Evolutionary conservation across 257 asterid genomes (phyloP), one percentile per base, ranked within the genome.

Genomic region (Ophiorrhiza pumila): DNA sequence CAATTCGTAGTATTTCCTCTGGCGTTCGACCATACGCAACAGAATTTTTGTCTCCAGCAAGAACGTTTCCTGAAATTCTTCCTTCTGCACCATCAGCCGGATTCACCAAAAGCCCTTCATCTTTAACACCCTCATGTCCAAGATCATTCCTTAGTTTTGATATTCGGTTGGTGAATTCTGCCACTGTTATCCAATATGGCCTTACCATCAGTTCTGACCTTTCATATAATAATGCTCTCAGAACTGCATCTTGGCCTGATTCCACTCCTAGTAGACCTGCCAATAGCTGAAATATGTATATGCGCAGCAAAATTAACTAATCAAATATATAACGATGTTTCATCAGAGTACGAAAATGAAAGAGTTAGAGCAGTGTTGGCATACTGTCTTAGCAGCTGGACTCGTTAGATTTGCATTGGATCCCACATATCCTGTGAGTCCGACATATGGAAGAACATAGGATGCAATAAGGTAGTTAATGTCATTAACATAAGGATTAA

Each of bases 361-460:
- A n/a, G n/a, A n/a, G n/a, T n/a, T n/a, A n/a, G n/a, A n/a, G n/a
- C n/a, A n/a, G n/a, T n/a, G n/a, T n/a, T n/a, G n/a, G n/a, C 55
- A 41, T 83, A 91, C 96, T 84, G 72, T 79, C 85, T 63, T 89
- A 68, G 98, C 84, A 3, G 25, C 41, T 34, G 87, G 73, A 78
- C 78, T 74, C 9, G 69, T 68, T 71, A 92, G 97, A 61, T 81
- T 84, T 0, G 96, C 88, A 52, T 84, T 92, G 2, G 96, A 90
- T 7, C 97, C 98, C 1, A 92, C 98, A 15, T 90, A 92, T 17
- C 97, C 98, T 0, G 95, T 92, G 79, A 90, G 95, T 67, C 98
- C 97, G 59, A 90, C 88, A 49, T 87, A 92, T 34, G 97, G 96
- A 22, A 92, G 66, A 6, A 93, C 69, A 62, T 89, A 93, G 3